Evolutionary conservation across 768 basidiomycete species (phyloP), one percentile per base, ranked within the genome.

Genomic region (Amanita phalloides): DNA sequence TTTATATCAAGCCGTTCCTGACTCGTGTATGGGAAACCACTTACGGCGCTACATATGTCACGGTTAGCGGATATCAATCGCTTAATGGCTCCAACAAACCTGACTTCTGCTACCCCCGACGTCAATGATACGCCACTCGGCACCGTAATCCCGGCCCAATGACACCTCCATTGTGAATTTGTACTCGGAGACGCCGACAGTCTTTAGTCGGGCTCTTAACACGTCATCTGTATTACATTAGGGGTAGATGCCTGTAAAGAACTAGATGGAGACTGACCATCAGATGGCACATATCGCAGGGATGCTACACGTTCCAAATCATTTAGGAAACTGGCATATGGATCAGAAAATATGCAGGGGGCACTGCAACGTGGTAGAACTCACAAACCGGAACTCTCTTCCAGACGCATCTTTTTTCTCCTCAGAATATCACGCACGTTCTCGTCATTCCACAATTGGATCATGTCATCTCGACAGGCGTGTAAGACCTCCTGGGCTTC

Each of bases 111-210:
- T 82, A 9, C 86, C 86, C 35, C 86, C 86, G 14, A 88, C 86
- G 60, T 89, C 86, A 38, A 85, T 80, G 35, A 88, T 83, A 41
- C 83, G 71, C 83, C 86, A 87, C 57, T 87, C 84, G 3, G 74
- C 77, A 8, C 76, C 80, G 56, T 73, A 74, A 49, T 81, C 68
- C 51, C 75, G 59, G 0, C 78, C 79, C 1, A 68, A 68, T 42
- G 71, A 62, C 32, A 81, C 75, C 64, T 67, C 86, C 78, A 89
- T 85, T 66, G 84, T 79, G 58, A 90, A 90, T 59, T 76, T 82
- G 66, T 90, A 86, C 63, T 89, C 87, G 3, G 82, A 81, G 8
- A 87, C 86, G 2, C 87, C 87, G 14, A 89, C 78, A 0, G 81
- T 86, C 62, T 87, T 88, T 23, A 90, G 65, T 2, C 87, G 74